Conservation (phyloP, 164 flowering plant genomes). For the Euptelea pleiosperma region DNA sequence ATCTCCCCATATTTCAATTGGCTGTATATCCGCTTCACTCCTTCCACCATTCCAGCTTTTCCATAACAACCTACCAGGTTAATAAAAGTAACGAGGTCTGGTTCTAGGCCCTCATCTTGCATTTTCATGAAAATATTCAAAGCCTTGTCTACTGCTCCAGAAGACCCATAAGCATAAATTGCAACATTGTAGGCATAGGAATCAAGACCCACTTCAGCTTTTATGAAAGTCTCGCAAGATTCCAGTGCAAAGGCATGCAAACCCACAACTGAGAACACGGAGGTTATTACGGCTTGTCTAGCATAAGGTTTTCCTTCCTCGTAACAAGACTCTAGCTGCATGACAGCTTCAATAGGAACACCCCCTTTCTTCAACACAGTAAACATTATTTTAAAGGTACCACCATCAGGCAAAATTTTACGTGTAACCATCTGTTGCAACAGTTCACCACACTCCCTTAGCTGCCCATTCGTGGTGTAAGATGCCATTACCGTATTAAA, state of each 20-base stretch:
- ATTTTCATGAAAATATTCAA: constrained; percentile 69
- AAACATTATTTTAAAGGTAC: constrained; percentile 62
- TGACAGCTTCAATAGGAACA: constrained; percentile 53
- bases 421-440: constrained; percentile 63
- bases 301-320: constrained; percentile 61
- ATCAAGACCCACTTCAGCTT: constrained; percentile 41
- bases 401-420: constrained; percentile 52
- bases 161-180: constrained; percentile 53
- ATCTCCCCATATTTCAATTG: constrained; percentile 57
- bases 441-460: constrained; percentile 64
- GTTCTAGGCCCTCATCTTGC: constrained; percentile 71
- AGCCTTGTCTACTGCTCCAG: constrained; percentile 61
- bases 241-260: constrained; percentile 61
- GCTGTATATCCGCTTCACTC: constrained; percentile 65
- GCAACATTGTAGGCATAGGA: constrained; percentile 63
- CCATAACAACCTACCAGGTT: constrained; percentile 71
- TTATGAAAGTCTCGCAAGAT: constrained; percentile 42
- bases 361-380: constrained; percentile 64
- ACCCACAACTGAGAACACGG: constrained; percentile 58
- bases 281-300: constrained; percentile 53
- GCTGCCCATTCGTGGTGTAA: constrained; percentile 59
- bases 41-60: constrained; percentile 79
- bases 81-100: constrained; percentile 67
- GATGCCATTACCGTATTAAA: constrained; percentile 71
- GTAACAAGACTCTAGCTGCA: constrained; percentile 56